Evolutionary conservation across 257 asterid species (phyloP), one percentile per base, ranked within the genome.

Genomic region (Plantago ovata): DNA sequence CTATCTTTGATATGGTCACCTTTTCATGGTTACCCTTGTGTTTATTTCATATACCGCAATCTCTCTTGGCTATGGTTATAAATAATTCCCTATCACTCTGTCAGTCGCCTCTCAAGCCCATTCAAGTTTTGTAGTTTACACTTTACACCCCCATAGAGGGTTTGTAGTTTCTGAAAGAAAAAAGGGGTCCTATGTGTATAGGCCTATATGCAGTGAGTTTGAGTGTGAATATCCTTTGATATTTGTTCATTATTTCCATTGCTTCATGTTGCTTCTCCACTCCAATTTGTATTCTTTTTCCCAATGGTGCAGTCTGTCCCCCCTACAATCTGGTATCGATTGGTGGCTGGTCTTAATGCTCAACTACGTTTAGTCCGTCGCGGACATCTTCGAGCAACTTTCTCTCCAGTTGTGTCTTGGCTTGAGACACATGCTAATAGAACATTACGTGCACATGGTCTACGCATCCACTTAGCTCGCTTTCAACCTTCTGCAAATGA

Each of bases 261-360:
- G n/a, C n/a, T n/a, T n/a, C n/a, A n/a, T n/a, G 69, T 65, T 49
- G 60, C 44, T 56, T 38, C 72, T 67, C 33, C 58, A 42, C 40
- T 52, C 56, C 38, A 43, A 16, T 60, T 53, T 52, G 53, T 52
- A 49, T 64, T 60, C 58, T 32, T 77, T 21, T 57, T 40, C 53
- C 53, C 61, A 36, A 41, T 42, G 54, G 69, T 79, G 72, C 86
- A 89, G 97, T 81, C 89, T 13, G 82, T 89, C 50, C 95, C 95
- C 51, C 97, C 97, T 24, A 85, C 95, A 53, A 75, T 77, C 46
- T 89, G 95, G 97, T 80, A 85, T 56, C 72, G 95, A 58, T 72
- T 89, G 43, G 89, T 89, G 67, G 96, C 96, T 65, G 96, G 96
- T 71, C 82, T 89, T 61, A 89, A 84, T 72, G 96, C 95, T 43